Base-by-base conservation (phyloP, 1,284 basidiomycete genomes). In the Flammula alnicola region DNA sequence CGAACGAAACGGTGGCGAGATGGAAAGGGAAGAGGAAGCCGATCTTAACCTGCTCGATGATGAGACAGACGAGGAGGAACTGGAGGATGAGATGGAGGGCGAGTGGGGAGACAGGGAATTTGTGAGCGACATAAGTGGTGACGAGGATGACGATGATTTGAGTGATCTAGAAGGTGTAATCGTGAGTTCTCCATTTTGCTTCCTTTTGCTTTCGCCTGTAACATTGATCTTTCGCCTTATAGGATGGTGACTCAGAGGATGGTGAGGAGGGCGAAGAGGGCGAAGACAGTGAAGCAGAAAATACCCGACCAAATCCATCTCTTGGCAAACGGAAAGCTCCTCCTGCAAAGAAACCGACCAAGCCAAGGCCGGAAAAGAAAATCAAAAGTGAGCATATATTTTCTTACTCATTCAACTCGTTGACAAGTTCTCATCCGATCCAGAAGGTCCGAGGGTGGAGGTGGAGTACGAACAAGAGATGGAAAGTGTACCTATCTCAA, bases 391-490 rank as follows among this genome's bases (percentile, higher is more conserved):
- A 54, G 80, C 73, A 38, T 37, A 14, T n/a, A 4, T 44, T 41
- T 38, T 7, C 44, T 19, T n/a, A n/a, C 16, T 6, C 10, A 20
- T 27, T 8, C 14, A 22, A 57, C 38, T 39, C 40, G 38, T 6
- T 30, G 16, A n/a, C 44, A 10, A 22, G 30, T 43, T 30, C 22
- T 47, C 51, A n/a, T 31, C 54, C 42, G 45, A 54, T 50, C 12
- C 66, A 86, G 87, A 79, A 56, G 88, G 86, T 19, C 87, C 93
- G 6, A 81, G 86, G 57, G 87, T 98, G 67, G 92, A 96, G 67
- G 88, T 98, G 68, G 95, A 98, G 71, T 96, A 97, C 83, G 95
- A 95, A 66, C 81, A 88, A 59, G 92, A 97, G 73, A 80, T 91
- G 64, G 93, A 93, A 70, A 84, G 75, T 54, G 69, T 83, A 49